Evolutionary conservation across 805 yeast genomes (phyloP).

Genomic region (Lipomyces chichibuensis): DNA sequence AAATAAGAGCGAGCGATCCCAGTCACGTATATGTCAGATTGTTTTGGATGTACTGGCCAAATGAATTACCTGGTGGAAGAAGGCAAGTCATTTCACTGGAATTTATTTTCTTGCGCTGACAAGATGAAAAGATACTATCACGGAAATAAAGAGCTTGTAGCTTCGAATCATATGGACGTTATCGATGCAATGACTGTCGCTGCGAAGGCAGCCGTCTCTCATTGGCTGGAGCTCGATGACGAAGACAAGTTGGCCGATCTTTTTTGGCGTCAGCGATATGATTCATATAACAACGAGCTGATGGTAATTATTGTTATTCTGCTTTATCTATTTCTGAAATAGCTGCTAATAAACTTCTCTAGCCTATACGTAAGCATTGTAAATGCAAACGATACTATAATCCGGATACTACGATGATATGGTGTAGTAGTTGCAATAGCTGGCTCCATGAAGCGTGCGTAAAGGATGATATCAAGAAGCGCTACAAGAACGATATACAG

Average conservation of each 20-base stretch:
- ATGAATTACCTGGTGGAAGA: constrained; percentile 32
- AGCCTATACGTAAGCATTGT: constrained; percentile 30
- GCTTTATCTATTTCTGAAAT: background rate
- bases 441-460: constrained; percentile 31
- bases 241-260: constrained; percentile 19
- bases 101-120: background rate
- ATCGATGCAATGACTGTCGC: constrained; percentile 32
- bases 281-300: constrained; percentile 25
- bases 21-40: constrained; percentile 25
- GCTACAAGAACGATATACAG: constrained; percentile 17
- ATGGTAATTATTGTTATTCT: constrained; percentile 5
- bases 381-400: constrained; percentile 21
- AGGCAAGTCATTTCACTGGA: constrained; percentile 7
- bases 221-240: constrained; percentile 23
- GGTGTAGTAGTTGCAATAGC: constrained; percentile 24
- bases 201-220: constrained; percentile 24
- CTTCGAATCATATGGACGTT: constrained; percentile 32
- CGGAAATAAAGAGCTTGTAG: constrained; percentile 31
- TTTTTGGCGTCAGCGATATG: constrained; percentile 33
- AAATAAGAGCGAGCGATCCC: constrained; percentile 25
- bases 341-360: background rate
- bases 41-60: constrained; percentile 35
- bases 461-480: constrained; percentile 20
- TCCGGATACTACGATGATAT: constrained; percentile 27
- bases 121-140: constrained; percentile 22